These are phyloP conservation scores for Akanthomyces dipterigenus DNA, from an alignment of 2,329 filamentous ascomycete genomes.

Conservation along the genomic window DNA sequence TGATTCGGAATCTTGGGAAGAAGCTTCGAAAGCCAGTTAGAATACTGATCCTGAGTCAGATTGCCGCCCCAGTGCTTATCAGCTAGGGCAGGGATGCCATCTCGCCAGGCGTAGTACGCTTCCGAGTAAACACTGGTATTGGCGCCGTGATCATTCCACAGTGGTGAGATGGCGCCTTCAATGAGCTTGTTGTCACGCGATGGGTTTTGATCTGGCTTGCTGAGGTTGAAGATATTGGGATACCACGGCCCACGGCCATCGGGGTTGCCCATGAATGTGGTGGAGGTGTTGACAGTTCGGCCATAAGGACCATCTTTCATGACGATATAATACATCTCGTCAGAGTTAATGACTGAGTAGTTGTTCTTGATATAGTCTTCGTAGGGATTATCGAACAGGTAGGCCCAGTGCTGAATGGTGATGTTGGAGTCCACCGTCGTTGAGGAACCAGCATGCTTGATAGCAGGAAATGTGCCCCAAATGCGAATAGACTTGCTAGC, in stretches of 20 bases:
- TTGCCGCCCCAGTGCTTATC: conserved; percentile 23
- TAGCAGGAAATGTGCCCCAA: conserved; percentile 39
- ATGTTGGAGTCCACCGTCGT: conserved; percentile 16
- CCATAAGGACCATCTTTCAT: conserved; percentile 36
- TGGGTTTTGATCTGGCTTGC: conserved; percentile 16
- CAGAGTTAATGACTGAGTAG: conserved; percentile 21
- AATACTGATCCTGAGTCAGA: conserved; percentile 11
- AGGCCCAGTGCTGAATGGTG: conserved; percentile 31
- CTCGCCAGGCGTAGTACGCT: conserved; percentile 21
- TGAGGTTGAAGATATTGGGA: conserved; percentile 19
- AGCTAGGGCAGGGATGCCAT: conserved; percentile 19
- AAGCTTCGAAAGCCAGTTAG: conserved; percentile 13
- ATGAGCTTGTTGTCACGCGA: conserved; percentile 13
- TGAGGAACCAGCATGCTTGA: conserved; percentile 16
- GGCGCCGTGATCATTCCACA: conserved; percentile 21
- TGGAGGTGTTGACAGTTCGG: conserved; percentile 37
- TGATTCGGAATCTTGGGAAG: conserved; percentile 16
- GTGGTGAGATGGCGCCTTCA: conserved; percentile 17
- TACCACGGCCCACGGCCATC: conserved; percentile 14
- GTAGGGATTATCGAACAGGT: conserved; percentile 16
- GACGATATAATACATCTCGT: conserved; percentile 20
- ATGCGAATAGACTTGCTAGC: conserved; percentile 38
- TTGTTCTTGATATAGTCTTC: conserved; percentile 18
- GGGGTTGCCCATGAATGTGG: conserved; percentile 23
- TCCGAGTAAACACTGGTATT: conserved; percentile 20